These are phyloP conservation scores for Solanum acaule DNA, from an alignment of 257 asterid species.

Conservation along the genomic window DNA sequence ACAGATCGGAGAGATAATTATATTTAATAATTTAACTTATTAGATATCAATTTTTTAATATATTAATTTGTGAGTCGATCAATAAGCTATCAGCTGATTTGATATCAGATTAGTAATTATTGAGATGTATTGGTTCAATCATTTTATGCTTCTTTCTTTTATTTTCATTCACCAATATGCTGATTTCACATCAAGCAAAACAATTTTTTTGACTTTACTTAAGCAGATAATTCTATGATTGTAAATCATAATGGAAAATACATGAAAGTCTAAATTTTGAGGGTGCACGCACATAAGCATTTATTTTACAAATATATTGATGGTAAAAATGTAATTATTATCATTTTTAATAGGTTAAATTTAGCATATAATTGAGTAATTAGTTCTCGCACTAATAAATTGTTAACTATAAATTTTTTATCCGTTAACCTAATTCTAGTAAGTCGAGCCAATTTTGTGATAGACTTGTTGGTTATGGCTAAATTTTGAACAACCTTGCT, in stretches of 20 bases:
- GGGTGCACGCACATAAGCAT: too few relatives aligned
- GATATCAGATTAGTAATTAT: not conserved
- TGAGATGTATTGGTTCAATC: not conserved
- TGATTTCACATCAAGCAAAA: not conserved
- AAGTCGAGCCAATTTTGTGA: too few relatives aligned
- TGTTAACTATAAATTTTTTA: not conserved
- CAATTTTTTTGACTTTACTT: not conserved
- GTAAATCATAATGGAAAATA: too few relatives aligned
- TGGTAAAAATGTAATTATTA: too few relatives aligned
- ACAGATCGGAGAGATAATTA: too few relatives aligned
- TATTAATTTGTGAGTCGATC: not conserved
- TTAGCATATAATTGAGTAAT: not conserved
- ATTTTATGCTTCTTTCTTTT: not conserved
- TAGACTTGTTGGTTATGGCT: not conserved
- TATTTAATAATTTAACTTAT: too few relatives aligned
- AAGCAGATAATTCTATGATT: too few relatives aligned
- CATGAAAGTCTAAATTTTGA: too few relatives aligned
- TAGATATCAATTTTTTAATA: too few relatives aligned
- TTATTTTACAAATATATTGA: too few relatives aligned
- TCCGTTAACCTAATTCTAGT: too few relatives aligned
- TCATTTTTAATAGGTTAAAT: not conserved
- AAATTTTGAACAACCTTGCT: not conserved
- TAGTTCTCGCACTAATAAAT: not conserved
- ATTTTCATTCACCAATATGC: not conserved
- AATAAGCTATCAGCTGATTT: not conserved